Conservation (phyloP, 2,329 filamentous ascomycete species). For the Ophiostoma piceae region DNA sequence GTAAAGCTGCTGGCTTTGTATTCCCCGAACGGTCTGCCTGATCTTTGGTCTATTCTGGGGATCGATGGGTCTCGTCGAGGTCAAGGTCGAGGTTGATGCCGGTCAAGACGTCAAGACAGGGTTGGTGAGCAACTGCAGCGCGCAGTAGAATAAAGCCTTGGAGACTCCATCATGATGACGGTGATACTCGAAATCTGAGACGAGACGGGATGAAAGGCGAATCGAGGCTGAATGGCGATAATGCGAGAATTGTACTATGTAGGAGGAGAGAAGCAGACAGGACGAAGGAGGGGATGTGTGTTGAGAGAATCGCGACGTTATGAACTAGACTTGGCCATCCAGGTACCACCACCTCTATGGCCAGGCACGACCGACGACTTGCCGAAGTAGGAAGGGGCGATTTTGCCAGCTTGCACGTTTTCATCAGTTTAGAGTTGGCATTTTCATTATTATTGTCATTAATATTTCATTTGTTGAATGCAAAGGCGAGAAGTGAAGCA, state of each 20-base stretch:
- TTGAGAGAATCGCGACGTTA: background rate
- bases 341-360: constrained; percentile 6
- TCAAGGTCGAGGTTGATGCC: background rate
- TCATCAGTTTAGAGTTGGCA: background rate
- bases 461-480: background rate
- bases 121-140: background rate
- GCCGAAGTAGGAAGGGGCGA: background rate
- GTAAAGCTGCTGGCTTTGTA: background rate
- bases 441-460: background rate
- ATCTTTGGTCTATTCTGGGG: background rate
- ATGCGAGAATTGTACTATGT: background rate
- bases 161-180: background rate
- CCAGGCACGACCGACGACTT: background rate
- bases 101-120: background rate
- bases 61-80: background rate
- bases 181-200: background rate
- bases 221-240: background rate
- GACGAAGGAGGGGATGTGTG: background rate
- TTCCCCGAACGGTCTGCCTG: background rate
- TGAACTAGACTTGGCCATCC: background rate
- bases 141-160: background rate
- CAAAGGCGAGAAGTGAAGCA: background rate
- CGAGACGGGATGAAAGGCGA: background rate
- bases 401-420: background rate
- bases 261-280: background rate